These are phyloP conservation scores for Extremus antarcticus DNA, from an alignment of 495 filamentous ascomycete genomes.

Conservation along the genomic window DNA sequence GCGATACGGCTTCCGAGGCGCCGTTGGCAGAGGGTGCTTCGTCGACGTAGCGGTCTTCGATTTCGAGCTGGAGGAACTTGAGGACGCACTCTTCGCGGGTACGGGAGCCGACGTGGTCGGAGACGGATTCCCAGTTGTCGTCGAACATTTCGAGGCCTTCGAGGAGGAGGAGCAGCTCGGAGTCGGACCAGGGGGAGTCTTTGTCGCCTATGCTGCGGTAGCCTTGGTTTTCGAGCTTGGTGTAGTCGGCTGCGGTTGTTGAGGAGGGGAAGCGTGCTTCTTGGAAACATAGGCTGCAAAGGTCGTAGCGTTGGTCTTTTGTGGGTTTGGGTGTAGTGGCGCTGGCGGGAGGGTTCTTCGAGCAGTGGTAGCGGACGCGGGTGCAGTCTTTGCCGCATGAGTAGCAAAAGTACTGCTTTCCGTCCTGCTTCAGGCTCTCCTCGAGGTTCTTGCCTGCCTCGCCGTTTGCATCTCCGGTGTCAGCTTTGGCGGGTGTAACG, in stretches of 20 bases:
- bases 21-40: slow-evolving; percentile 40
- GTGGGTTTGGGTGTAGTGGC: slow-evolving; percentile 40
- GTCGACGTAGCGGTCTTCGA: slow-evolving; percentile 35
- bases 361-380: slow-evolving; percentile 77
- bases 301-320: slow-evolving; percentile 57
- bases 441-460: slow-evolving; percentile 52
- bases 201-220: slow-evolving; percentile 66
- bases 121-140: slow-evolving; percentile 88
- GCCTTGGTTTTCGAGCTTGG: slow-evolving; percentile 74
- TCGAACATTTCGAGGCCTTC: slow-evolving; percentile 78
- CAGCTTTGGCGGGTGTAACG: slow-evolving; percentile 38
- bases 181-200: slow-evolving; percentile 80
- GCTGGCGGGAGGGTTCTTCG: slow-evolving; percentile 34
- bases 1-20: slow-evolving; percentile 32
- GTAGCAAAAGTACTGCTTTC: slow-evolving; percentile 70
- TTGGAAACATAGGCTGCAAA: slow-evolving; percentile 82
- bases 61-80: slow-evolving; percentile 68
- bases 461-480: slow-evolving; percentile 37
- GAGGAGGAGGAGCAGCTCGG: slow-evolving; percentile 71
- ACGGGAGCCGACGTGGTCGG: slow-evolving; percentile 79
- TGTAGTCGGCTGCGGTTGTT: slow-evolving; percentile 62
- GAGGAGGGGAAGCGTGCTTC: slow-evolving; percentile 68
- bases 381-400: slow-evolving; percentile 92
- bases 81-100: slow-evolving; percentile 94
- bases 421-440: slow-evolving; percentile 45